A percentile compares a stretch with the other conserved stretches of the same genome.
These are phyloP conservation scores for Candida nitratophila DNA, from an alignment of 805 yeast species.

Conservation along the genomic window DNA sequence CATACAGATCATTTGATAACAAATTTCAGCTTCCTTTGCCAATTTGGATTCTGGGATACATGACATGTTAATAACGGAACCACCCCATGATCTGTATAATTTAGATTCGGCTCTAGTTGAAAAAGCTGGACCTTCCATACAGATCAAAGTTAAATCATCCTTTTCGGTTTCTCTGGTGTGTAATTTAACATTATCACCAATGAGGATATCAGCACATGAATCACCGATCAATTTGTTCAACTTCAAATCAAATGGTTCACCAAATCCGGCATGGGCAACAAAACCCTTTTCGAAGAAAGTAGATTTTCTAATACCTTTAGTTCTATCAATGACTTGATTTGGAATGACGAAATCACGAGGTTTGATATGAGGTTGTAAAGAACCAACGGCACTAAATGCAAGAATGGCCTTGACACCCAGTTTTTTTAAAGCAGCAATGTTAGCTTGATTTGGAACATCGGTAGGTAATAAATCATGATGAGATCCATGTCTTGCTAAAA, in stretches of 20 bases:
- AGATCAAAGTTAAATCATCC: slow-evolving; percentile 75
- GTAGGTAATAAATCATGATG: slow-evolving; percentile 87
- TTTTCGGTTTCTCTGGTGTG: slow-evolving; percentile 60
- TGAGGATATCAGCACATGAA: slow-evolving; percentile 44
- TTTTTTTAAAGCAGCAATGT: slow-evolving; percentile 89
- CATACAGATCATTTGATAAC: slow-evolving; percentile 98
- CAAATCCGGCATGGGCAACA: slow-evolving; percentile 96
- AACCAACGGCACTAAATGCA: slow-evolving; percentile 96
- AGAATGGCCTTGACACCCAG: slow-evolving; percentile 82
- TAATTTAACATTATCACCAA: slow-evolving; percentile 44
- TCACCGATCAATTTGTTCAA: slow-evolving; percentile 62
- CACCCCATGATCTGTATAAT: slow-evolving; percentile 83
- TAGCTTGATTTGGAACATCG: slow-evolving; percentile 89
- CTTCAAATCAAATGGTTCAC: slow-evolving; percentile 86
- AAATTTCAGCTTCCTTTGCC: slow-evolving; percentile 94
- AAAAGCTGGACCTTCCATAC: slow-evolving; percentile 99
- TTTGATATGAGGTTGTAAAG: slow-evolving; percentile 77
- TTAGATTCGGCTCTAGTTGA: slow-evolving; percentile 94
- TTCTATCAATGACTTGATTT: slow-evolving; percentile 92
- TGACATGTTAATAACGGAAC: slow-evolving; percentile 94
- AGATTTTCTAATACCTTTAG: slow-evolving; percentile 88
- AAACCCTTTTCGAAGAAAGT: slow-evolving; percentile 88
- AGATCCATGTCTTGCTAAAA: slow-evolving; percentile 89
- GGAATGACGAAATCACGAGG: slow-evolving; percentile 98
- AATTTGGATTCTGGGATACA: slow-evolving; percentile 95